Evolutionary conservation across 2,329 filamentous ascomycete species (phyloP), one percentile per base, ranked within the genome.

Genomic region (Ustulina deusta): DNA sequence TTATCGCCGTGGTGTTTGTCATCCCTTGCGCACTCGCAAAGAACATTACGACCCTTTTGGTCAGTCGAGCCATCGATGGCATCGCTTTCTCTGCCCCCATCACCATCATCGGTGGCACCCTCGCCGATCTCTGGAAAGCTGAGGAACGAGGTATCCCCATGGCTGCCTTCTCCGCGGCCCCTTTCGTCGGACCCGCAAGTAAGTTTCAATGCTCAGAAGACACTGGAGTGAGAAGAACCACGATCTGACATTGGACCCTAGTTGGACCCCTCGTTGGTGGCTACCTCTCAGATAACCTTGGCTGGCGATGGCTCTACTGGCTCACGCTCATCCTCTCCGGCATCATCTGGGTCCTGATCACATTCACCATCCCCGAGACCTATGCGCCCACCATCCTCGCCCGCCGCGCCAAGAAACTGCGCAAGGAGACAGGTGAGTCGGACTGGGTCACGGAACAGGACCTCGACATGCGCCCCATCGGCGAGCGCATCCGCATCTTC

Each of bases 271-370:
- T 97, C 0, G 86, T 91, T 6, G 94, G 93, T 71, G 93, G 93
- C 11, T 97, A 89, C 77, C 83, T 96, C 1, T 85, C 86, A 7
- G 91, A 94, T 72, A 87, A 86, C 0, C 80, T 83, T 0, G 90
- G 90, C 42, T 96, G 93, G 93, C 83, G 93, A 71, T 96, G 92
- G 92, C 83, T 96, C 0, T 96, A 96, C 82, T 95, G 92, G 91
- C 87, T 97, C 73, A 93, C 95, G 76, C 83, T 96, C 11, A 97
- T 97, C 75, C 77, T 96, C 13, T 83, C 91, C 29, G 89, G 84
- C 15, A 77, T 90, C 56, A 87, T 91, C 73, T 96, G 91, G 88
- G 68, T 91, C 20, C 78, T 95, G 68, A 94, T 96, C 79, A 91
- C 90, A 34, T 94, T 97, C 80, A 96, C 93, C n/a, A 90, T 97